phyloP scores from a whole-genome alignment of 768 basidiomycete genomes.

The Macrocybe gigantea region DNA sequence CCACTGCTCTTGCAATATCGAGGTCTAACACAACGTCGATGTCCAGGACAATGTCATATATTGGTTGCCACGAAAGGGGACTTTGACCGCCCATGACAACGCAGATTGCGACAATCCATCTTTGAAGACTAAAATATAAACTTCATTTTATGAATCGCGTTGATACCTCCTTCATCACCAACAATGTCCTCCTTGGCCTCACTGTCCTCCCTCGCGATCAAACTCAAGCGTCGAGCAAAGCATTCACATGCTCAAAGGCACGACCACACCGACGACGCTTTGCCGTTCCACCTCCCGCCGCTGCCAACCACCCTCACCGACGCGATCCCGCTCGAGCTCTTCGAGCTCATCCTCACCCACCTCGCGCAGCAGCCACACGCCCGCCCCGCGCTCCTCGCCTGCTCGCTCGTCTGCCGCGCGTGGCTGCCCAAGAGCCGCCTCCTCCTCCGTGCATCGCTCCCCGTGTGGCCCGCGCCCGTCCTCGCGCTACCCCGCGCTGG shows the following conservation, averaged over 20 bases:
- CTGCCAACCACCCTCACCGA: slow-evolving; percentile 4
- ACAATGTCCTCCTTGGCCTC: too few species aligned
- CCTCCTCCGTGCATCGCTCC: slow-evolving; percentile 5
- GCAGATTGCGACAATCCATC: too few species aligned
- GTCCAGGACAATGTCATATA: too few species aligned
- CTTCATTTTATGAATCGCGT: too few species aligned
- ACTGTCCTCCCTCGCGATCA: too few species aligned
- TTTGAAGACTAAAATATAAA: too few species aligned
- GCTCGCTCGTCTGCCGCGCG: slow-evolving; percentile 17
- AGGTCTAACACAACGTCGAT: too few species aligned
- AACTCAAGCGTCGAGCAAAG: too few species aligned
- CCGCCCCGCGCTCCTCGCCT: slow-evolving; percentile 5
- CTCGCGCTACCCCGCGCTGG: not conserved
- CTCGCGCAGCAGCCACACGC: slow-evolving; percentile 6
- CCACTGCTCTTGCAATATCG: too few species aligned
- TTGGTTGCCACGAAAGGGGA: too few species aligned
- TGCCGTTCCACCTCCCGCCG: not conserved
- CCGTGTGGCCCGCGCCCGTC: slow-evolving; percentile 1
- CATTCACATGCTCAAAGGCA: not conserved
- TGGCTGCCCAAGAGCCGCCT: slow-evolving; percentile 15
- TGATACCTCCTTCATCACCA: too few species aligned
- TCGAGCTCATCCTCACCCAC: slow-evolving; percentile 9
- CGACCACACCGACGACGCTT: not conserved
- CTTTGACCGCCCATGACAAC: too few species aligned
- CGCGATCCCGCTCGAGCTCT: slow-evolving; percentile 12